These are phyloP conservation scores for Calocera viscosa DNA, from an alignment of 768 basidiomycete genomes.

Conservation along the genomic window DNA sequence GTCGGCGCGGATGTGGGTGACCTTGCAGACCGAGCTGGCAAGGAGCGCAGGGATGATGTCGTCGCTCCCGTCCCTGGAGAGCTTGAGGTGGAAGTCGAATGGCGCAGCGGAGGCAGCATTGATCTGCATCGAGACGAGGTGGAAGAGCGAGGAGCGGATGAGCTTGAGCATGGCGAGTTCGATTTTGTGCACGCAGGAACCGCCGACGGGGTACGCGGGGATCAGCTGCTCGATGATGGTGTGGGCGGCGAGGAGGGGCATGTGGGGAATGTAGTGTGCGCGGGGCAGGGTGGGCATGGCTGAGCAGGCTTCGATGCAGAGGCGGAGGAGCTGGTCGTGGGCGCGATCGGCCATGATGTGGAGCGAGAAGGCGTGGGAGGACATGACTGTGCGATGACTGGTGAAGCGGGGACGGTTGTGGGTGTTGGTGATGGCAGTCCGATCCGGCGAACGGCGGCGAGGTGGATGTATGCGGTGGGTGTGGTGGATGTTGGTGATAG, in stretches of 20 bases:
- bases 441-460: conserved; percentile 8
- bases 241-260: conserved; percentile 8
- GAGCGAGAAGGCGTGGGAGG: background rate
- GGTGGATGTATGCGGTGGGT: conserved; percentile 1
- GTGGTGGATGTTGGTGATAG: conserved; percentile 1
- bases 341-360: background rate
- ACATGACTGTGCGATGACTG: conserved; percentile 9
- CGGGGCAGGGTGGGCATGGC: background rate
- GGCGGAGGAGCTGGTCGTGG: conserved; percentile 4
- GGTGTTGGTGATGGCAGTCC: conserved; percentile 6
- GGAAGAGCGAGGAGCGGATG: background rate
- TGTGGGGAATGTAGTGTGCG: conserved; percentile 5
- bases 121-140: background rate
- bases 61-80: background rate
- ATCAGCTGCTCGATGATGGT: conserved; percentile 8
- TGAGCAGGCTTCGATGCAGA: background rate
- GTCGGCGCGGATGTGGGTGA: background rate
- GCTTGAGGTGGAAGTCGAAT: background rate
- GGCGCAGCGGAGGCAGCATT: background rate
- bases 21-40: conserved; percentile 1
- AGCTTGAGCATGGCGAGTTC: conserved; percentile 7
- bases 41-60: conserved; percentile 2
- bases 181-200: background rate
- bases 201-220: conserved; percentile 1
- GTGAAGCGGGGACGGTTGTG: background rate